These are phyloP conservation scores for Helotiales sp. DNA, from an alignment of 2,329 filamentous ascomycete species.

Conservation along the genomic window DNA sequence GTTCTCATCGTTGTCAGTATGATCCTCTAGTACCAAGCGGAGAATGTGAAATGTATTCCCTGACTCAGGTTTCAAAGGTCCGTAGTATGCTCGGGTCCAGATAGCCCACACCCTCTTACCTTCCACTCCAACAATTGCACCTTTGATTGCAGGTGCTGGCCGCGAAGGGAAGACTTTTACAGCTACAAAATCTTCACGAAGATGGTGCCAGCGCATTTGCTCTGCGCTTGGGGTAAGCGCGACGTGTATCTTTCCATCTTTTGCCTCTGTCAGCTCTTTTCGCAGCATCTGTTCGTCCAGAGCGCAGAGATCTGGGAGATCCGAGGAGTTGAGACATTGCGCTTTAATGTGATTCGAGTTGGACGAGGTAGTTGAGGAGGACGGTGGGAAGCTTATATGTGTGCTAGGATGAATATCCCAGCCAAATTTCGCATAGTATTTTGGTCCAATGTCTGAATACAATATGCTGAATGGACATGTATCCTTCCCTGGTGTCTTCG, in stretches of 20 bases:
- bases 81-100: slow-evolving; percentile 69
- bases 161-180: slow-evolving; percentile 62
- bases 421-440: slow-evolving; percentile 74
- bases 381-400: slow-evolving; percentile 63
- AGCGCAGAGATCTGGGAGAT: slow-evolving; percentile 61
- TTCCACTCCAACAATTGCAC: slow-evolving; percentile 57
- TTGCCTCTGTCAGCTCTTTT: slow-evolving; percentile 44
- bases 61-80: slow-evolving; percentile 42
- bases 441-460: slow-evolving; percentile 83
- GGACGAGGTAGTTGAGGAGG: slow-evolving; percentile 36
- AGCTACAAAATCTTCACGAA: slow-evolving; percentile 77
- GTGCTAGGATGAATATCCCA: slow-evolving; percentile 74
- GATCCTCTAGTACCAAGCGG: slow-evolving; percentile 65
- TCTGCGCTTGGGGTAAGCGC: slow-evolving; percentile 69
- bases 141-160: slow-evolving; percentile 60
- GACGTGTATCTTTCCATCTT: slow-evolving; percentile 51
- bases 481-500: slow-evolving; percentile 36
- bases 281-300: slow-evolving; percentile 65
- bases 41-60: slow-evolving; percentile 72
- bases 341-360: no score
- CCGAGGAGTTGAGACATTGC: slow-evolving; percentile 52
- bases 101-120: slow-evolving; percentile 69
- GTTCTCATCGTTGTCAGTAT: slow-evolving; percentile 43
- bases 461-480: slow-evolving; percentile 70
- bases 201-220: slow-evolving; percentile 74